Evolutionary conservation across 495 filamentous ascomycete species (phyloP), one percentile per base, ranked within the genome.

Genomic region (Penicillium odoratum): DNA sequence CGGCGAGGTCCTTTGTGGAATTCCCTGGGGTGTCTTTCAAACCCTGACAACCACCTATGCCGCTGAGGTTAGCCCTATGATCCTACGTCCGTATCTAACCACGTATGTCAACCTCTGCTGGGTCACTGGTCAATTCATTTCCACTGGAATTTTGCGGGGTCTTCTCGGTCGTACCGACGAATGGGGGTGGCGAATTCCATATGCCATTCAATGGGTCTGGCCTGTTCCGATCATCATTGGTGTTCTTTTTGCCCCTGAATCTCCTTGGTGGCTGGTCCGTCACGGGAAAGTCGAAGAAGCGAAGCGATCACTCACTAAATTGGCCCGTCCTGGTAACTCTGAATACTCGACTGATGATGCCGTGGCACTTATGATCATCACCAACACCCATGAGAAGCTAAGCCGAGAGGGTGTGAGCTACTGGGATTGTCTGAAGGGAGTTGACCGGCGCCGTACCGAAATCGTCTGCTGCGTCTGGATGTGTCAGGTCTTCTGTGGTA

Each of bases 121-220:
- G 88, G 87, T 84, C 43, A 86, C 87, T 9, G 86, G 85, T 7
- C 84, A 87, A 51, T 71, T 87, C 5, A 72, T 88, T 10, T 78
- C 76, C 0, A 78, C 81, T n/a, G 79, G 78, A 7, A 76, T 85
- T 3, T 73, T 84, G 7, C 73, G 77, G 9, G 81, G 81, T 21
- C 72, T 76, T 25, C 58, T 77, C 18, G 56, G 53, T 15, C 61
- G 59, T 18, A 13, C 54, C 5, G 26, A 77, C 75, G n/a, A 74
- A 60, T 88, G 86, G 85, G 78, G 81, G 1, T 89, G 88, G 64
- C 77, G 83, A 13, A 83, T 86, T 42, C 85, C 86, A 0, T 92
- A 88, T 63, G 84, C 82, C 5, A 65, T 91, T 2, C 90, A 93
- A 65, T 93, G 90, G 89, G 85, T 91, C 77, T 93, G 89, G 88